phyloP scores from a whole-genome alignment of 2,329 filamentous ascomycete species.

The Fusarium haematococcum region DNA sequence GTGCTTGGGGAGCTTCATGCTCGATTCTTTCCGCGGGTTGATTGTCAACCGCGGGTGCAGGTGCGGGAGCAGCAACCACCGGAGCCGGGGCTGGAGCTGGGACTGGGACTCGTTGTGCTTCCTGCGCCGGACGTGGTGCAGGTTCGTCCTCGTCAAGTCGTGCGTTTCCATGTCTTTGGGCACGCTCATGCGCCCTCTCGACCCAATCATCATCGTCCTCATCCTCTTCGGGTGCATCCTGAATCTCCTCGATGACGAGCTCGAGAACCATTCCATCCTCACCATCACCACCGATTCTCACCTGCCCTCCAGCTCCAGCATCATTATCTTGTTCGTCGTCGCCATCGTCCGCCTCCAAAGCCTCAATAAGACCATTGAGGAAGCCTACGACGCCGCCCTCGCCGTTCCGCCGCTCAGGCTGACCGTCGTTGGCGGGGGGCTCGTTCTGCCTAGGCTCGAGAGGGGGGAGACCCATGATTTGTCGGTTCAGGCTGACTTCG shows the following conservation, averaged over 20 bases:
- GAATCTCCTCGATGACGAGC: slow-evolving; percentile 50
- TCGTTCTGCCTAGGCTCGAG: slow-evolving; percentile 42
- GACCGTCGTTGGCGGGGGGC: slow-evolving; percentile 23
- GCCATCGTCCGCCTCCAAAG: slow-evolving; percentile 50
- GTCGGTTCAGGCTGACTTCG: slow-evolving; percentile 62
- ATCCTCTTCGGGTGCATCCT: slow-evolving; percentile 56
- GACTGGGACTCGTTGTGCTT: not conserved
- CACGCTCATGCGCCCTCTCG: slow-evolving; percentile 36
- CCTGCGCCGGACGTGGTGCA: slow-evolving; percentile 1
- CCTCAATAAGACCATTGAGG: slow-evolving; percentile 52
- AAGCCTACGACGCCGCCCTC: slow-evolving; percentile 51
- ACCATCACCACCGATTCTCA: slow-evolving; percentile 39
- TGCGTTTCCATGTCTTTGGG: slow-evolving; percentile 15
- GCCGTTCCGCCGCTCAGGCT: slow-evolving; percentile 36
- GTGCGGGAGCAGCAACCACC: not conserved
- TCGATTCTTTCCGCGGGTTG: slow-evolving; percentile 28
- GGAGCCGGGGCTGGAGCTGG: slow-evolving; percentile 7
- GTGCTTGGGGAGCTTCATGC: slow-evolving; percentile 51
- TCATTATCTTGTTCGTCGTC: slow-evolving; percentile 41
- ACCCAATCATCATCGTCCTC: slow-evolving; percentile 54
- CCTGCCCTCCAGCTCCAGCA: slow-evolving; percentile 13
- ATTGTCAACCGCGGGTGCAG: not conserved
- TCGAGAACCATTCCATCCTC: slow-evolving; percentile 49
- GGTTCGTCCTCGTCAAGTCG: slow-evolving; percentile 11
- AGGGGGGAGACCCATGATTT: slow-evolving; percentile 56